Evolutionary conservation across 1,284 basidiomycete species (phyloP).

Genomic region (Boletellus sp.): DNA sequence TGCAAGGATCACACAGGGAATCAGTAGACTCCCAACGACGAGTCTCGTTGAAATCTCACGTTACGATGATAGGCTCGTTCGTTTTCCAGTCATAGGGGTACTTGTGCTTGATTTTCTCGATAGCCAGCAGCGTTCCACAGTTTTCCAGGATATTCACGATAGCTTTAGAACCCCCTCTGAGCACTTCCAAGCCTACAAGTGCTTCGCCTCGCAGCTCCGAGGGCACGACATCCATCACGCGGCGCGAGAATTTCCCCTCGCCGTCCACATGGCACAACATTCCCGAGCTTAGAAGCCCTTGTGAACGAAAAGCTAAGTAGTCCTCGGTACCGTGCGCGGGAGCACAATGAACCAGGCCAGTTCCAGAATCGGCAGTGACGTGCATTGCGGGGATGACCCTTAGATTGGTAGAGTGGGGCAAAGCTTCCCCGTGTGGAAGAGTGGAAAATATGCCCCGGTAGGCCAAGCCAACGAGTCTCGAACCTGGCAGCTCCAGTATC

Average conservation of each 20-base stretch:
- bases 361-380: slow-evolving; percentile 88
- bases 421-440: slow-evolving; percentile 12
- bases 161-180: slow-evolving; percentile 66
- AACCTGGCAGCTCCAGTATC: slow-evolving; percentile 52
- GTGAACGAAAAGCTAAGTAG: slow-evolving; percentile 67
- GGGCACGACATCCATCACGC: slow-evolving; percentile 55
- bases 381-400: slow-evolving; percentile 57
- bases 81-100: slow-evolving; percentile 99
- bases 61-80: slow-evolving; percentile 86
- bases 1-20: slow-evolving; percentile 28
- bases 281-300: slow-evolving; percentile 43
- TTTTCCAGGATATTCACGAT: slow-evolving; percentile 64
- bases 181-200: slow-evolving; percentile 69
- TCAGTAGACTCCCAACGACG: slow-evolving; percentile 6
- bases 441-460: slow-evolving; percentile 70
- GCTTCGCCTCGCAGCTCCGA: slow-evolving; percentile 37
- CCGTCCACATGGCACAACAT: slow-evolving; percentile 80
- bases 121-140: slow-evolving; percentile 59
- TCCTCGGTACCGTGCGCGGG: slow-evolving; percentile 96
- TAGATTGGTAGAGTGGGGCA: slow-evolving; percentile 6
- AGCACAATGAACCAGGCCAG: slow-evolving; percentile 93
- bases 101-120: slow-evolving; percentile 77
- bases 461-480: slow-evolving; percentile 57
- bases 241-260: slow-evolving; percentile 69
- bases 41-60: slow-evolving; percentile 43